Evolutionary conservation across 768 basidiomycete genomes (phyloP).

Genomic region (Hypsizygus marmoreus): DNA sequence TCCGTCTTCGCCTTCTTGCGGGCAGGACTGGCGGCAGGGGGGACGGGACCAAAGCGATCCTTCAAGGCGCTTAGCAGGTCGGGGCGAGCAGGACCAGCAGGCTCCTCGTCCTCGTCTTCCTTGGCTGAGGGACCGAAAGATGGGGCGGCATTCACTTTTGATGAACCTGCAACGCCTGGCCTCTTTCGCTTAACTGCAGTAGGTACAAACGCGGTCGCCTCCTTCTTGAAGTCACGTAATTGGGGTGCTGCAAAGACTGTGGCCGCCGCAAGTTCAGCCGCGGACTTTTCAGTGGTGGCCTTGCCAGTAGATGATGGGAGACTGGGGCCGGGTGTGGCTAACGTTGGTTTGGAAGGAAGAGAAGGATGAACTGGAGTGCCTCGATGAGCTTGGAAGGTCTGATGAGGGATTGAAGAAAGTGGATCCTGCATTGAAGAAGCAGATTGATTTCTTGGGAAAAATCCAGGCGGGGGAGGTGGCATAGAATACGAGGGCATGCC

Average conservation of each 20-base stretch:
- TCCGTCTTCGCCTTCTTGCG: conserved; percentile 23
- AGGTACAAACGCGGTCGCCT: conserved; percentile 92
- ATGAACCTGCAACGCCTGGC: conserved; percentile 31
- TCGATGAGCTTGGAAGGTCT: conserved; percentile 78
- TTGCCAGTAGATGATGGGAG: conserved; percentile 31
- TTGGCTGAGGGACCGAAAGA: conserved; percentile 39
- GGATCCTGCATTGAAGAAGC: conserved; percentile 70
- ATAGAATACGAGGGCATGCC: conserved; percentile 29
- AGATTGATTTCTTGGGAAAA: conserved; percentile 59
- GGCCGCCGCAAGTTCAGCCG: conserved; percentile 51
- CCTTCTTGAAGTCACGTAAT: conserved; percentile 92
- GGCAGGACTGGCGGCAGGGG: conserved; percentile 21
- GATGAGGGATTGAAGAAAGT: conserved; percentile 71
- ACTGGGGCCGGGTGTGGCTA: conserved; percentile 21
- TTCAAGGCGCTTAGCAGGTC: conserved; percentile 67
- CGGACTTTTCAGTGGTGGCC: conserved; percentile 28
- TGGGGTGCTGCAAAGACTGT: conserved; percentile 84
- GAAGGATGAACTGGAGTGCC: conserved; percentile 43
- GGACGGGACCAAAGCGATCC: conserved; percentile 55
- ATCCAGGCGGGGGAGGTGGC: conserved; percentile 61
- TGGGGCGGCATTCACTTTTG: conserved; percentile 68
- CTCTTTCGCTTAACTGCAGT: conserved; percentile 78
- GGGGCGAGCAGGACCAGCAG: conserved; percentile 48
- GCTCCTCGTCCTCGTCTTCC: conserved; percentile 27
- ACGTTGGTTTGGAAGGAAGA: conserved; percentile 42